Evolutionary conservation across 2,329 filamentous ascomycete genomes (phyloP), one percentile per base, ranked within the genome.

Genomic region (Fusarium citri): DNA sequence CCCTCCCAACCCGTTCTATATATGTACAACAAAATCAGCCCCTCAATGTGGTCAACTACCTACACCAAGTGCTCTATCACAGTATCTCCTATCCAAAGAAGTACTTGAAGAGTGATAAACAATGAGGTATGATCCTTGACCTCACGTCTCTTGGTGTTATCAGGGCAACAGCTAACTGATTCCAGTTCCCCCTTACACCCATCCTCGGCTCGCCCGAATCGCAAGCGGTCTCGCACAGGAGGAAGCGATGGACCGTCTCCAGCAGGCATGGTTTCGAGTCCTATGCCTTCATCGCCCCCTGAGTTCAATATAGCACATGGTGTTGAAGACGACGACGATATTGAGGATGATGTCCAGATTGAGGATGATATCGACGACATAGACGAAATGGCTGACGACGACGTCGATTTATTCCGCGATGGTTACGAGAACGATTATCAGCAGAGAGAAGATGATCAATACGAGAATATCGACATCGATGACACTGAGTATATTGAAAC

Each of bases 101-200:
- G 41, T 48, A 55, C 25, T 26, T 40, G 22, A 61, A 55, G 58
- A 56, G 41, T 30, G 16, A 53, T 16, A 8, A 60, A 71, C 23
- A 10, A 72, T 72, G 66, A 72, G 66, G 69, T 55, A 53, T 25
- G 46, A 30, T 41, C 9, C 8, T 41, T n/a, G 6, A 42, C 10
- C 14, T 9, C 20, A 40, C 6, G 22, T 23, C 14, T 6, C 23
- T 11, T 30, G 4, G 1, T 18, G 37, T 11, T 7, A 31, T 18
- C 5, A 5, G 9, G 47, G 40, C 22, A 58, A 30, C 4, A 31
- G 20, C 72, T 72, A 42, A 75, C 69, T 23, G 15, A 7, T 31
- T 50, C 25, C 77, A 97, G 93, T 85, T 97, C 94, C 79, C 94
- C 94, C 78, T 86, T 97, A 66, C 90, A 91, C 65, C 94, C 94